phyloP scores from a whole-genome alignment of 2,329 filamentous ascomycete species.

The Colletotrichum lini region DNA sequence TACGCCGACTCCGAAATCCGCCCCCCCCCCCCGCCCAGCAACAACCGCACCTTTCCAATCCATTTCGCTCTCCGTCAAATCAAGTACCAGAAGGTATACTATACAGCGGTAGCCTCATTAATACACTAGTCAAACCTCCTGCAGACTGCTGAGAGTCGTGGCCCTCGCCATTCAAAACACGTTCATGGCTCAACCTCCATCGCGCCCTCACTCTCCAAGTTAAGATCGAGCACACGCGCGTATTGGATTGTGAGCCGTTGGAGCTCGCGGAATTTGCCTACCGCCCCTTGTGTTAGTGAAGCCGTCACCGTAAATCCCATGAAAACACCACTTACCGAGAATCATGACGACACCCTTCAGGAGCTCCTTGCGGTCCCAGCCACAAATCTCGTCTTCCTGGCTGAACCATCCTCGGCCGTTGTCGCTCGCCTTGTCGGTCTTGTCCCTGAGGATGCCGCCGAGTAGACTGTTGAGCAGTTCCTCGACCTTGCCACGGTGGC shows the following conservation, averaged over 20 bases:
- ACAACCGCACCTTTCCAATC: conserved; percentile 10
- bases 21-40: background rate
- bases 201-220: conserved; percentile 61
- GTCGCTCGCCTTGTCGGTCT: conserved; percentile 61
- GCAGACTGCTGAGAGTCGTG: background rate
- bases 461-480: conserved; percentile 88
- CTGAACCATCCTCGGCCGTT: conserved; percentile 74
- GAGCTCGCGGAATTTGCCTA: conserved; percentile 95
- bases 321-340: conserved; percentile 75
- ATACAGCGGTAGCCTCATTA: conserved; percentile 35
- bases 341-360: conserved; percentile 93
- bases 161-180: background rate
- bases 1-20: conserved; percentile 36
- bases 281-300: conserved; percentile 50
- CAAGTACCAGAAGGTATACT: conserved; percentile 35
- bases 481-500: conserved; percentile 88
- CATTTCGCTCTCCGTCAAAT: conserved; percentile 24
- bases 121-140: conserved; percentile 7
- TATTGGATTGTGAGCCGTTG: conserved; percentile 97
- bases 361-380: conserved; percentile 90
- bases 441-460: conserved; percentile 77
- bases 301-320: background rate
- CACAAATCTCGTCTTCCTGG: conserved; percentile 82
- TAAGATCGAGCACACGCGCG: conserved; percentile 82
- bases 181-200: conserved; percentile 52